phyloP scores from a whole-genome alignment of 495 filamentous ascomycete species.

The Lineolata rhizophorae region DNA sequence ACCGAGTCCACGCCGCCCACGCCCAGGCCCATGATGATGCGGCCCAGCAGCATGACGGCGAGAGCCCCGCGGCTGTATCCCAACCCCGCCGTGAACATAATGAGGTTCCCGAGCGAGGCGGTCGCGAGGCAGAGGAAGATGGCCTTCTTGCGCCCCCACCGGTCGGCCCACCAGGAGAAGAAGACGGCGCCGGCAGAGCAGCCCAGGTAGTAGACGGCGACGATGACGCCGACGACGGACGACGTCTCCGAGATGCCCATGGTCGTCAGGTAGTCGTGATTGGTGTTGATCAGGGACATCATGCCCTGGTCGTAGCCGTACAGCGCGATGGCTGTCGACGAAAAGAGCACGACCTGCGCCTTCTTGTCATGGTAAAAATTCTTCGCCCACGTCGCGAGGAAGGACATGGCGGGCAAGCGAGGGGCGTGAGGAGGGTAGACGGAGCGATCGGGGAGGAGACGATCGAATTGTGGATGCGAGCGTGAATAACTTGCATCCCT shows the following conservation, averaged over 20 bases:
- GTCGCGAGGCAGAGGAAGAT: constrained; percentile 28
- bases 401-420: too few species aligned
- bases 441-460: too few species aligned
- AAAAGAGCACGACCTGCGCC: constrained; percentile 27
- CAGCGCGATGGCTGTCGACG: constrained; percentile 32
- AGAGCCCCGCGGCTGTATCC: constrained; percentile 21
- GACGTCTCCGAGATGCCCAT: constrained; percentile 27
- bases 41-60: constrained; percentile 26
- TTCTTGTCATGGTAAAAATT: too few species aligned
- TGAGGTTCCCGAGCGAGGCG: constrained; percentile 26
- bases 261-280: constrained; percentile 28
- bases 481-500: too few species aligned
- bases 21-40: constrained; percentile 32
- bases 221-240: constrained; percentile 31
- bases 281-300: constrained; percentile 39
- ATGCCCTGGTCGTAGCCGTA: constrained; percentile 35
- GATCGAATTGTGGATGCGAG: too few species aligned
- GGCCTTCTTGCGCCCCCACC: constrained; percentile 24
- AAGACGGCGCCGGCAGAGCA: constrained; percentile 29
- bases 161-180: constrained; percentile 26
- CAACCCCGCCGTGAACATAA: constrained; percentile 32
- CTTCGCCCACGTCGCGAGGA: too few species aligned
- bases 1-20: constrained; percentile 34
- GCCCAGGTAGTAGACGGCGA: constrained; percentile 36
- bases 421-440: too few species aligned